Conservation (phyloP, 805 yeast species). For the Sugiyamaella qingdaonensis region DNA sequence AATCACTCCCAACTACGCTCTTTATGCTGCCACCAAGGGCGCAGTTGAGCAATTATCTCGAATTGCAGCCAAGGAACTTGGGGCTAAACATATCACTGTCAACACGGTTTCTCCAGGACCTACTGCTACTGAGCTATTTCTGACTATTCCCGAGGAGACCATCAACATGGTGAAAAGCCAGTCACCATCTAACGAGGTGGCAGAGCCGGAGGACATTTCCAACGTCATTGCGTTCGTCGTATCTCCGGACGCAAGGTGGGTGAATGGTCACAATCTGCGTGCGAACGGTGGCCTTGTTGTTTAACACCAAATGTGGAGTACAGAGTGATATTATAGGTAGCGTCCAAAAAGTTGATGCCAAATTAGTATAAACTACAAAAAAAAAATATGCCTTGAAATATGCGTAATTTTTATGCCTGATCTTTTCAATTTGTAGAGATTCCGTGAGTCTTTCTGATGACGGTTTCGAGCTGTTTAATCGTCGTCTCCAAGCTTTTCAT, state of each 20-base stretch:
- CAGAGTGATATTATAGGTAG: too few relatives aligned
- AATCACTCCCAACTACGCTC: conserved; percentile 10
- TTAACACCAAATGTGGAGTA: too few relatives aligned
- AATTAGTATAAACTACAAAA: too few relatives aligned
- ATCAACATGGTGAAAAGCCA: conserved; percentile 9
- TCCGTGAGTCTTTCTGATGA: not conserved
- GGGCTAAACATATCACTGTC: conserved; percentile 17
- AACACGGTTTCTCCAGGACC: conserved; percentile 21
- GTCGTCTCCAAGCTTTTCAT: not conserved
- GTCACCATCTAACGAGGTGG: conserved; percentile 4
- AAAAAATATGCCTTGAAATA: too few relatives aligned
- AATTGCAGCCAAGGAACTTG: conserved; percentile 18
- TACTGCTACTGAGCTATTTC: conserved; percentile 15
- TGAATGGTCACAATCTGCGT: conserved; percentile 16
- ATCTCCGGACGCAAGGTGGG: conserved; percentile 18
- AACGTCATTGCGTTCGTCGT: conserved; percentile 15
- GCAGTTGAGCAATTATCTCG: conserved; percentile 21
- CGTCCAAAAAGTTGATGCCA: too few relatives aligned
- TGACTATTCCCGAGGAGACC: conserved; percentile 6
- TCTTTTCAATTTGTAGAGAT: too few relatives aligned
- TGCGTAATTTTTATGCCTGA: too few relatives aligned
- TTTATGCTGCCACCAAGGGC: conserved; percentile 20
- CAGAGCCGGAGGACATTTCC: conserved; percentile 12
- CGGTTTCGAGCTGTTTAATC: not conserved
- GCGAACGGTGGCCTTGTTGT: conserved; percentile 19